phyloP scores from a whole-genome alignment of 768 basidiomycete genomes.

The Phaeolepiota aurea region DNA sequence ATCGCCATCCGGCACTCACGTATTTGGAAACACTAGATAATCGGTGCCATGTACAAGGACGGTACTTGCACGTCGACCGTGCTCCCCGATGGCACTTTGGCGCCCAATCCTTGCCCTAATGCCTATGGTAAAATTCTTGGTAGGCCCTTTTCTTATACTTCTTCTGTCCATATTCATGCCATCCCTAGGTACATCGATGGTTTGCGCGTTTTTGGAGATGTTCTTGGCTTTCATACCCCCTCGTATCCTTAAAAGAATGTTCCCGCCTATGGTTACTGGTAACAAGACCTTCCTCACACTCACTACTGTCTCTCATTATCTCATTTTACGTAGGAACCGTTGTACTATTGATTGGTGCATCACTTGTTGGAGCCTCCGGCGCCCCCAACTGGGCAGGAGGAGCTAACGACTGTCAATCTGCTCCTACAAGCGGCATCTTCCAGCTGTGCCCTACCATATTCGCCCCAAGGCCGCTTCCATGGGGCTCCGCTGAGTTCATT shows the following conservation, averaged over 20 bases:
- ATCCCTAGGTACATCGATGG: constrained; percentile 57
- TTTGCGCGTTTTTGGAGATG: constrained; percentile 80
- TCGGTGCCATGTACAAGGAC: constrained; percentile 67
- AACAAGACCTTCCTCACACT: not conserved
- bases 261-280: constrained; percentile 79
- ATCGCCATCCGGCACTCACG: too few species aligned
- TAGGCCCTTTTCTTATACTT: constrained; percentile 13
- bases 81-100: constrained; percentile 48
- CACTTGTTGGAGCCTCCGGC: constrained; percentile 67
- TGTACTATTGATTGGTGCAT: constrained; percentile 73
- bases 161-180: not conserved
- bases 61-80: constrained; percentile 66
- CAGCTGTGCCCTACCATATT: constrained; percentile 61
- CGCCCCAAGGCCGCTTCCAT: constrained; percentile 66
- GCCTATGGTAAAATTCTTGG: constrained; percentile 77
- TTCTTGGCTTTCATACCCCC: constrained; percentile 67
- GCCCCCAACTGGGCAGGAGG: constrained; percentile 82
- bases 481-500: constrained; percentile 79
- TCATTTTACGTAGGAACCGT: constrained; percentile 72
- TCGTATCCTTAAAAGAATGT: constrained; percentile 51
- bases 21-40: too few species aligned
- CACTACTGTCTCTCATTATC: not conserved
- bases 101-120: constrained; percentile 60
- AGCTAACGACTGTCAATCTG: constrained; percentile 55
- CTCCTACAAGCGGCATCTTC: constrained; percentile 63